Evolutionary conservation across 2,329 filamentous ascomycete species (phyloP), one percentile per base, ranked within the genome.

Genomic region (Diplodia scrobiculata): DNA sequence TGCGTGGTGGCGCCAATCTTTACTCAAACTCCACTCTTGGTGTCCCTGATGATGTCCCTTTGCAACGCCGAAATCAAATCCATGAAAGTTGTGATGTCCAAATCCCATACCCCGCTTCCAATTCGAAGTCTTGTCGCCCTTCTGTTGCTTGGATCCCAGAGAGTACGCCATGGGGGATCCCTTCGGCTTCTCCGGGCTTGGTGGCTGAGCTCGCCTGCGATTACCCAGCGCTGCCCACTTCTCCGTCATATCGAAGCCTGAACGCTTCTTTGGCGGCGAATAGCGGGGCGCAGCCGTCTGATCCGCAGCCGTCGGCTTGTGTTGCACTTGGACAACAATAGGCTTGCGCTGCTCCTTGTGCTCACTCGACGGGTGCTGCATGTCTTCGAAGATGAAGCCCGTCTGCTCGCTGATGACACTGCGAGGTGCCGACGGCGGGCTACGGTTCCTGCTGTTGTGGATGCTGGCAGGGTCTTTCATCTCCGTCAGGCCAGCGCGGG

Each of bases 141-240:
- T 79, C 67, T 73, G 72, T 32, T 59, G 58, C 69, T 75, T 72
- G 67, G 74, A 74, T 68, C 64, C 71, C 41, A 76, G 73, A 36
- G 74, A 71, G 60, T 74, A 70, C 67, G 71, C 67, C 65, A 74
- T 71, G 68, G 69, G 70, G 52, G 74, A 67, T 52, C 71, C 69
- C 67, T 73, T 81, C 66, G 76, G 75, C 72, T 81, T 81, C 72
- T 66, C 47, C 51, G 75, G 83, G 68, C 63, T 66, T 52, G 84
- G 73, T 54, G 84, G 73, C 84, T 86, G 67, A 87, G 71, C 91
- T 68, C 92, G 88, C 65, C 94, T 87, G 72, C 90, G 89, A 75
- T 96, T 90, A 69, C 94, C 94, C 58, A 98, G 83, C 13, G 88
- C 91, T 27, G 90, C 87, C 94, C 94, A 98, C 77, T 96, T 97